These are phyloP conservation scores for Ustilago nuda DNA, from an alignment of 1,284 basidiomycete species.

Conservation along the genomic window DNA sequence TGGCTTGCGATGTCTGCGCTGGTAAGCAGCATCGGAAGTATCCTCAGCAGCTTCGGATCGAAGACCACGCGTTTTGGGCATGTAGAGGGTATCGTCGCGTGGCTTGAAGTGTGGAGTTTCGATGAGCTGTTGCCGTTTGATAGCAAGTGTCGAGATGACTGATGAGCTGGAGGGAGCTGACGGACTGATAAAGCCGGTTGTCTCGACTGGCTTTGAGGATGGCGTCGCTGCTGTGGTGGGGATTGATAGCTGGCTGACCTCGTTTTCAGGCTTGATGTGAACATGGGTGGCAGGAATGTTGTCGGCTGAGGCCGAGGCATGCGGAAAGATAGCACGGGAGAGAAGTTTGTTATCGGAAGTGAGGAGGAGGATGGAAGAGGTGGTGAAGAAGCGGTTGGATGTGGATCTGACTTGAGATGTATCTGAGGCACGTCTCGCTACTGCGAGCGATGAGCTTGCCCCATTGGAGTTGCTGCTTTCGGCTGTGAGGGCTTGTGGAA, in stretches of 20 bases:
- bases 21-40: slow-evolving; percentile 85
- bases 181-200: slow-evolving; percentile 2
- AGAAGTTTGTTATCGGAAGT: slow-evolving; percentile 20
- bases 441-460: background rate
- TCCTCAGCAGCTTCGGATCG: slow-evolving; percentile 72
- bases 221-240: slow-evolving; percentile 7
- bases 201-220: background rate
- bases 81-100: slow-evolving; percentile 53
- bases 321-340: slow-evolving; percentile 22
- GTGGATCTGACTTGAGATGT: slow-evolving; percentile 7
- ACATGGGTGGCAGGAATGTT: background rate
- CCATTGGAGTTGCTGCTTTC: background rate
- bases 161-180: slow-evolving; percentile 8
- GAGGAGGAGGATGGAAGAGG: slow-evolving; percentile 33
- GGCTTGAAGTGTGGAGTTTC: slow-evolving; percentile 60
- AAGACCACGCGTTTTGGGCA: slow-evolving; percentile 58
- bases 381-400: slow-evolving; percentile 7
- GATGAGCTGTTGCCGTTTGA: slow-evolving; percentile 51
- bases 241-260: slow-evolving; percentile 5
- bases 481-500: background rate
- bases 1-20: slow-evolving; percentile 84
- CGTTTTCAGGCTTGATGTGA: slow-evolving; percentile 14
- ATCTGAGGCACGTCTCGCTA: slow-evolving; percentile 4
- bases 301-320: background rate
- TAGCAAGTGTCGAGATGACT: slow-evolving; percentile 36